These are phyloP conservation scores for Avena sativa DNA, from an alignment of 176 grass and related monocot genomes.

Conservation along the genomic window DNA sequence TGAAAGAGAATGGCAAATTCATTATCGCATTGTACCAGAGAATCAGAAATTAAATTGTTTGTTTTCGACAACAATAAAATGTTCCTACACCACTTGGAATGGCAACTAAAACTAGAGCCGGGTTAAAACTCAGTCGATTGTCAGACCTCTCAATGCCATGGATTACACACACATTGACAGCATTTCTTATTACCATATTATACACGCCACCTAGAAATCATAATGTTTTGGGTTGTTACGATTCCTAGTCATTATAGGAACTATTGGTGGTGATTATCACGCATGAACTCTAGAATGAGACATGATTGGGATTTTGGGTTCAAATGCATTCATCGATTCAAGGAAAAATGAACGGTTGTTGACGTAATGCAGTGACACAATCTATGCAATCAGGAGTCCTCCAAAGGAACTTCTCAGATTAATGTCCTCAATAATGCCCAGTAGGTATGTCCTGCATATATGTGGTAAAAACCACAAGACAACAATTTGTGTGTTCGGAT, in stretches of 20 bases:
- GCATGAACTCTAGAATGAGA: neutral
- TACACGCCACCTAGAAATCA: neutral
- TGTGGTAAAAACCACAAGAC: too few relatives aligned
- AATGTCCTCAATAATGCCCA: too few relatives aligned
- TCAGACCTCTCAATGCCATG: neutral
- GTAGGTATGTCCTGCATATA: too few relatives aligned
- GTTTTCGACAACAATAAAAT: neutral
- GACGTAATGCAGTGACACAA: neutral
- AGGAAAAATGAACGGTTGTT: neutral
- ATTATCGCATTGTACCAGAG: neutral
- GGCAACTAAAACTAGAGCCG: neutral
- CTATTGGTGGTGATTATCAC: neutral
- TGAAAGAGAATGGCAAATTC: neutral
- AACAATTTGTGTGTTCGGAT: too few relatives aligned
- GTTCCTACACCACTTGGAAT: neutral
- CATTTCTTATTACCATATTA: neutral
- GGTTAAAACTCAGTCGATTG: neutral
- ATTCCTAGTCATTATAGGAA: neutral
- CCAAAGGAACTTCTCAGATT: neutral
- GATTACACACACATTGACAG: neutral
- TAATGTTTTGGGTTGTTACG: neutral
- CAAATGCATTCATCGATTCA: slow-evolving; percentile 25
- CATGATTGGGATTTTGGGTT: neutral
- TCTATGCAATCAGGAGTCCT: neutral
- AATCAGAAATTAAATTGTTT: slow-evolving; percentile 1